A percentile compares a stretch with the other conserved stretches of the same genome.
phyloP scores from a whole-genome alignment of 2,329 filamentous ascomycete species.

The Dactylonectria macrodidyma region DNA sequence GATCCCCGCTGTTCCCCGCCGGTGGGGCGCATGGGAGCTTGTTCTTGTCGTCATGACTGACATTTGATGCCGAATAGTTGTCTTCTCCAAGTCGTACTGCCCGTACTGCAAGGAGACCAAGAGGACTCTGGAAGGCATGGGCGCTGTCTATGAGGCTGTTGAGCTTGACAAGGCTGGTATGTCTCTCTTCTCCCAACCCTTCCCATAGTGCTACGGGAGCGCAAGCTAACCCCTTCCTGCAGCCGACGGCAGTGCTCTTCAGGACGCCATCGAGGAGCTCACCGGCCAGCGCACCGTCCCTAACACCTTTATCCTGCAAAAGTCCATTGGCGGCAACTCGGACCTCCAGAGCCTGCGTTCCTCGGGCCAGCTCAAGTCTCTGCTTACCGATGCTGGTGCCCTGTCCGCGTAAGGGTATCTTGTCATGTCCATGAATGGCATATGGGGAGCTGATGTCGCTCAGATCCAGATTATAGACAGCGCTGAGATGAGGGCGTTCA shows the following conservation, averaged over 20 bases:
- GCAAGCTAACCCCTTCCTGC: constrained; percentile 39
- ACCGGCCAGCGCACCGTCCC: constrained; percentile 91
- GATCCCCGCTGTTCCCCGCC: not conserved
- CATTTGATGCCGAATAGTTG: constrained; percentile 66
- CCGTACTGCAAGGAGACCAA: constrained; percentile 91
- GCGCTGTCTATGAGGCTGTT: constrained; percentile 80
- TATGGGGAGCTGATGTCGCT: constrained; percentile 33
- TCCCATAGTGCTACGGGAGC: not conserved
- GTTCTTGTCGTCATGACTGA: constrained; percentile 14
- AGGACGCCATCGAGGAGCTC: constrained; percentile 85
- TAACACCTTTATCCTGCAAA: constrained; percentile 91
- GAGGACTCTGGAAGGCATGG: constrained; percentile 76
- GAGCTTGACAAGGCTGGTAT: constrained; percentile 90
- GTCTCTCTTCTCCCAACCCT: constrained; percentile 53
- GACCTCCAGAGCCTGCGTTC: constrained; percentile 77
- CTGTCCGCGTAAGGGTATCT: constrained; percentile 56
- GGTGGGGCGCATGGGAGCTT: constrained; percentile 24
- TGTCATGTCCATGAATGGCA: constrained; percentile 19
- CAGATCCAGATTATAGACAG: constrained; percentile 45
- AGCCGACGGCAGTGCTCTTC: constrained; percentile 89
- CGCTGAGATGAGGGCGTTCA: constrained; percentile 11
- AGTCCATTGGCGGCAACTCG: constrained; percentile 98
- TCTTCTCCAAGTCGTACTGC: constrained; percentile 98
- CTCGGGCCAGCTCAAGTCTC: constrained; percentile 55
- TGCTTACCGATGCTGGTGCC: constrained; percentile 61